These are phyloP conservation scores for Blastobotrys petasosporus DNA, from an alignment of 1,139 yeast species.

Conservation along the genomic window DNA sequence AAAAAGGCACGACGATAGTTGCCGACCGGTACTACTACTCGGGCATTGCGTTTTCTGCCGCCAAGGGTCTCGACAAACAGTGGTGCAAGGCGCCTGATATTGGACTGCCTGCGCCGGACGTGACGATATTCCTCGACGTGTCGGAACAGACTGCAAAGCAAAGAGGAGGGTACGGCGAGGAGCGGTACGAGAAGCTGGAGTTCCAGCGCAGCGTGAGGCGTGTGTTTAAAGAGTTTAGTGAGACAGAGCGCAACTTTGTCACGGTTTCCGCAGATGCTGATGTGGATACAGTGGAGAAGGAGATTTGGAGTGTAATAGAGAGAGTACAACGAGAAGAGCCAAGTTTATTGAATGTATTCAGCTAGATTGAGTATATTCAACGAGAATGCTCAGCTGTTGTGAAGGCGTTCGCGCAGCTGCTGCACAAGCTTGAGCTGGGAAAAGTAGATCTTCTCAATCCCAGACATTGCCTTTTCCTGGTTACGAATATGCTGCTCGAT, in stretches of 20 bases:
- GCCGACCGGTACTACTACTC: conserved; percentile 88
- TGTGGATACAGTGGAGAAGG: conserved; percentile 48
- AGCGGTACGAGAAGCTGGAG: conserved; percentile 70
- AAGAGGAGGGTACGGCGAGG: conserved; percentile 86
- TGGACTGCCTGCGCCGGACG: conserved; percentile 85
- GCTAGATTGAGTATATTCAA: no score
- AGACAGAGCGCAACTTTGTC: conserved; percentile 35
- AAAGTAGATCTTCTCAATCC: no score
- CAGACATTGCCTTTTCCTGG: no score
- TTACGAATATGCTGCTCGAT: no score
- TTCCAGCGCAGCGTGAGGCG: conserved; percentile 66
- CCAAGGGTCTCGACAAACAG: conserved; percentile 62
- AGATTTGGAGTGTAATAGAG: conserved; percentile 21
- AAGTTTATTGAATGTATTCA: no score
- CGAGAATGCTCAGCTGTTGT: no score
- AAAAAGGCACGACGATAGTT: conserved; percentile 54
- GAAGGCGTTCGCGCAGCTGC: no score
- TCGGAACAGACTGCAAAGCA: conserved; percentile 42
- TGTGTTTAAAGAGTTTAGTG: conserved; percentile 49
- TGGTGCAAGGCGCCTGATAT: conserved; percentile 82
- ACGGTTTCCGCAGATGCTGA: conserved; percentile 56
- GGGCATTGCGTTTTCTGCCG: conserved; percentile 87
- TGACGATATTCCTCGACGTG: conserved; percentile 70
- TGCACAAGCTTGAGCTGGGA: no score
- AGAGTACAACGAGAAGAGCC: no score